Percentiles rank a stretch among this genome's conserved stretches.
Conservation (phyloP, 768 basidiomycete genomes). For the Leccinum boreale region DNA sequence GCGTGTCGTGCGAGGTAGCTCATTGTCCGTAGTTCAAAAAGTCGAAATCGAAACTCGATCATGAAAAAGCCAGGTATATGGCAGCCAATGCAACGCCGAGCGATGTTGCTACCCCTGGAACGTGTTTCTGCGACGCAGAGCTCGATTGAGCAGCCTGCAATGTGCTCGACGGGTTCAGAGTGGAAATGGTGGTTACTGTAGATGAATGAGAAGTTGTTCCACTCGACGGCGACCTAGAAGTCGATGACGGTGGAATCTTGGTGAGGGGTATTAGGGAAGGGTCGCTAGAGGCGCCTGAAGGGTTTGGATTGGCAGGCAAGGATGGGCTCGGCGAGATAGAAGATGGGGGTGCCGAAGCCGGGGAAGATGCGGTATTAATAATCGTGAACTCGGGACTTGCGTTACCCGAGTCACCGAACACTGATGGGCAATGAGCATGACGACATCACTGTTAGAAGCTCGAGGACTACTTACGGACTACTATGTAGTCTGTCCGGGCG, state of each 20-base stretch:
- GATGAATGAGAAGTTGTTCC: background rate
- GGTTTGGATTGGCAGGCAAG: background rate
- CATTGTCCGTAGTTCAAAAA: constrained; percentile 10
- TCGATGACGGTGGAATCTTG: background rate
- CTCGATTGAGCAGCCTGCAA: constrained; percentile 16
- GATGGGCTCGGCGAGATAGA: constrained; percentile 1
- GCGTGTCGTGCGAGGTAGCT: constrained; percentile 4
- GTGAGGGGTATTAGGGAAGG: background rate
- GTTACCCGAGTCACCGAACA: constrained; percentile 42
- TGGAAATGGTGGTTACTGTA: constrained; percentile 3
- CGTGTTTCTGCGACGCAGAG: constrained; percentile 26
- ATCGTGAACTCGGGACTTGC: constrained; percentile 40
- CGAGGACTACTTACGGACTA: constrained; percentile 32
- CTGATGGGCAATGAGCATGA: constrained; percentile 9
- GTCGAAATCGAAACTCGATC: constrained; percentile 6
- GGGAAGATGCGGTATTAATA: constrained; percentile 56
- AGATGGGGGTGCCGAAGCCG: constrained; percentile 11
- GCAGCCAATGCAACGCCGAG: constrained; percentile 17
- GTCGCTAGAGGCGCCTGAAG: background rate
- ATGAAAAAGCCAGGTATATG: constrained; percentile 20
- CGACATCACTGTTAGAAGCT: too few relatives aligned
- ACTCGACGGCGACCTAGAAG: constrained; percentile 1
- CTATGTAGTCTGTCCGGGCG: constrained; percentile 31
- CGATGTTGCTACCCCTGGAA: constrained; percentile 11
- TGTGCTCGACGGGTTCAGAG: background rate